Conservation (phyloP, 371 early-diverging fungal species). For the Mucor racemosus region DNA sequence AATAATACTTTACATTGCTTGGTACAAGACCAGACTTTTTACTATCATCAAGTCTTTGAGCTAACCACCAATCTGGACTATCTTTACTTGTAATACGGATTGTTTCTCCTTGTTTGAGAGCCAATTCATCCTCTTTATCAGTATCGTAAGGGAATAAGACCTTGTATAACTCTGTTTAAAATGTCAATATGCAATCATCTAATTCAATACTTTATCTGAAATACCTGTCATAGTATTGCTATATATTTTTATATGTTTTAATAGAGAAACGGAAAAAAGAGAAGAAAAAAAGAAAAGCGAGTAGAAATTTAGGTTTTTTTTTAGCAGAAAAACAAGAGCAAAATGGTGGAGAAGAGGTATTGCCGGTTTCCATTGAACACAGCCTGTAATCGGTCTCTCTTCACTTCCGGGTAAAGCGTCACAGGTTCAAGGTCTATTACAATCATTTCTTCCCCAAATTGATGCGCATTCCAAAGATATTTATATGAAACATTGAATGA, state of each 20-base stretch:
- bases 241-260: neutral
- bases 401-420: constrained; percentile 1
- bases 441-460: neutral
- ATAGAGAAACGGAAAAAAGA: neutral
- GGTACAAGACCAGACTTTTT: constrained; percentile 65
- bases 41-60: constrained; percentile 49
- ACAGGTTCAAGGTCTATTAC: neutral
- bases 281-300: neutral
- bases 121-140: constrained; percentile 63
- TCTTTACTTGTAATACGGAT: constrained; percentile 56
- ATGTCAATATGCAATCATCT: neutral
- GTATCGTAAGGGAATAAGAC: constrained; percentile 49
- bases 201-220: neutral
- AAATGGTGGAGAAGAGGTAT: neutral
- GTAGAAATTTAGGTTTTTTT: neutral
- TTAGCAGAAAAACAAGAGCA: neutral
- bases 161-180: constrained; percentile 30
- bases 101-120: constrained; percentile 58
- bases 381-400: neutral
- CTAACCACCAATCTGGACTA: constrained; percentile 70
- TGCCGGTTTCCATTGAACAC: constrained; percentile 3
- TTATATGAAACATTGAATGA: too few relatives aligned
- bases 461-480: too few relatives aligned
- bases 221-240: neutral
- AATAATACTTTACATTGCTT: constrained; percentile 58